Evolutionary conservation across 306 rosid genomes (phyloP).

Genomic region (Echinosophora koreensis): DNA sequence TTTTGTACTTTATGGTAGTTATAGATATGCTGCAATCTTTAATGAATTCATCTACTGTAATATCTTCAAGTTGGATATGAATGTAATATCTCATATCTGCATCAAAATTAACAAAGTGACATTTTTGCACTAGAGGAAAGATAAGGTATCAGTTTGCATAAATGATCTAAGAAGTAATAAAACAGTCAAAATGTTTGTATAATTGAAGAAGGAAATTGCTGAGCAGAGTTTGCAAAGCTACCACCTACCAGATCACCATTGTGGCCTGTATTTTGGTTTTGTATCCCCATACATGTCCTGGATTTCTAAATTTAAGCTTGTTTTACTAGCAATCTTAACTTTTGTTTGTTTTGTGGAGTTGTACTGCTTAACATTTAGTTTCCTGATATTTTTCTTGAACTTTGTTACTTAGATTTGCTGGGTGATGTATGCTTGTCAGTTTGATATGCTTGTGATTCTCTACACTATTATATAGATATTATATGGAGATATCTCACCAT

Average conservation of each 20-base stretch:
- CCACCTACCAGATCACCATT: background rate
- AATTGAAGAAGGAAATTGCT: constrained; percentile 25
- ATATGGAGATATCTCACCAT: constrained; percentile 5
- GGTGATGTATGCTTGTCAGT: constrained; percentile 18
- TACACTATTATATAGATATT: background rate
- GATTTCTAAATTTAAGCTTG: constrained; percentile 29
- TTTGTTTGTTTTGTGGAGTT: constrained; percentile 28
- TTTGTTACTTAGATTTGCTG: background rate
- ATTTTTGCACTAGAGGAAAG: constrained; percentile 18
- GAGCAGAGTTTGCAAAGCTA: background rate
- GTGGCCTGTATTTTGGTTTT: background rate
- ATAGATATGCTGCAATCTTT: constrained; percentile 2
- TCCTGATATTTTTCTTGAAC: constrained; percentile 28
- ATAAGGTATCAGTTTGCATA: constrained; percentile 22
- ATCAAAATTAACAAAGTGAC: constrained; percentile 1
- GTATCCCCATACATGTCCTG: background rate
- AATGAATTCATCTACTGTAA: constrained; percentile 13
- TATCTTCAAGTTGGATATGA: constrained; percentile 29
- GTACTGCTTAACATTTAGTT: constrained; percentile 16
- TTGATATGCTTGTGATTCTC: constrained; percentile 34
- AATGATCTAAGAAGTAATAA: background rate
- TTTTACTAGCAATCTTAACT: constrained; percentile 26
- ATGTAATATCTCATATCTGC: constrained; percentile 3
- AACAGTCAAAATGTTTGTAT: background rate
- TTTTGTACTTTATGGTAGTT: constrained; percentile 26